phyloP scores from a whole-genome alignment of 345 rosid genomes.

The Eutrema japonicum region DNA sequence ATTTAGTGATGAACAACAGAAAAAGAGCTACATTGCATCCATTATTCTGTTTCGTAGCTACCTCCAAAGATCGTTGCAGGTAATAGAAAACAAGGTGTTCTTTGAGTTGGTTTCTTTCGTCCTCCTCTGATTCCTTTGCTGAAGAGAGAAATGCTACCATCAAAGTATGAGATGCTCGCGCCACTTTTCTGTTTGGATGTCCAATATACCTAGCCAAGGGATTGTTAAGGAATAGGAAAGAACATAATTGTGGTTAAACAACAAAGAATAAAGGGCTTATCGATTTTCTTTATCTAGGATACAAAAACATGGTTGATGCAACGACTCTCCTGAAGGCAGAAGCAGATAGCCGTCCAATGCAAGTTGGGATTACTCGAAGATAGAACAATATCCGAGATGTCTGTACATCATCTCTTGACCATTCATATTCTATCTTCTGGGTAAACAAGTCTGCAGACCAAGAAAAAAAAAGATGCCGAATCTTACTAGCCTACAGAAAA shows the following conservation, averaged over 20 bases:
- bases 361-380: constrained; percentile 86
- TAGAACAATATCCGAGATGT: constrained; percentile 89
- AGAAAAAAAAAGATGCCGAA: not conserved
- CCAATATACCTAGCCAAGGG: constrained; percentile 67
- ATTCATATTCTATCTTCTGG: constrained; percentile 58
- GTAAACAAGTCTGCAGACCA: constrained; percentile 37
- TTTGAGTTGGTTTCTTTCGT: constrained; percentile 61
- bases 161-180: constrained; percentile 80
- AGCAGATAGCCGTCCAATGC: constrained; percentile 69
- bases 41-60: constrained; percentile 38
- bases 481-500: constrained; percentile 15
- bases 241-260: constrained; percentile 12
- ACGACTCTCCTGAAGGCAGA: constrained; percentile 62
- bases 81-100: constrained; percentile 88
- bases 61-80: constrained; percentile 82
- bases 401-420: constrained; percentile 93
- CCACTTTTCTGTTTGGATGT: constrained; percentile 81
- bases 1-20: not conserved
- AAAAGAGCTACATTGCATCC: constrained; percentile 17
- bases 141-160: constrained; percentile 77
- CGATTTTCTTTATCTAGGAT: constrained; percentile 51
- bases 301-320: constrained; percentile 90
- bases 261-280: constrained; percentile 2
- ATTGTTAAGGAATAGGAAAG: constrained; percentile 53
- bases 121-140: constrained; percentile 58